phyloP scores from a whole-genome alignment of 176 grass and related monocot species.

The Cenchrus americanus region DNA sequence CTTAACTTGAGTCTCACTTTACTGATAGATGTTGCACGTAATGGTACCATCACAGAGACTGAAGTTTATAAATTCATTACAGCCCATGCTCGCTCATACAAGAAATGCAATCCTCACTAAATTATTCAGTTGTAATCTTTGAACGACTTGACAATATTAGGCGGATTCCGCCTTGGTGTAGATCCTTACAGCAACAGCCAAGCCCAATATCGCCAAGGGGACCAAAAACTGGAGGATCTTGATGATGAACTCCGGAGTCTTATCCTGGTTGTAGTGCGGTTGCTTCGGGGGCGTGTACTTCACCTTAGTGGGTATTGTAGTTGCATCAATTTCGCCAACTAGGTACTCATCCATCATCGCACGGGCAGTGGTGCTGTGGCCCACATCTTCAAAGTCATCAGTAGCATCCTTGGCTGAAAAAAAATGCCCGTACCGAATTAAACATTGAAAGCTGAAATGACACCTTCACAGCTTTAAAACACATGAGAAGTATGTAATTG shows the following conservation, averaged over 20 bases:
- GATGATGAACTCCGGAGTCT: constrained; percentile 80
- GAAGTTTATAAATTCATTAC: constrained; percentile 34
- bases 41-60: constrained; percentile 21
- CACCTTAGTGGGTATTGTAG: constrained; percentile 84
- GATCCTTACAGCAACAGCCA: constrained; percentile 74
- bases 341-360: constrained; percentile 79
- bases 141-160: constrained; percentile 13
- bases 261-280: constrained; percentile 90
- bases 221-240: constrained; percentile 92
- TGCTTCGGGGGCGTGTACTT: constrained; percentile 89
- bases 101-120: constrained; percentile 31
- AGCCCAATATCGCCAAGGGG: constrained; percentile 74
- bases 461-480: not conserved
- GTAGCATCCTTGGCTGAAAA: constrained; percentile 78
- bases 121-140: constrained; percentile 49
- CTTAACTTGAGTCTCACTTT: constrained; percentile 23
- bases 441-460: constrained; percentile 13
- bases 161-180: constrained; percentile 82
- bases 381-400: constrained; percentile 72
- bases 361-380: constrained; percentile 69
- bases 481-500: constrained; percentile 10
- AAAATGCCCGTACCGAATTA: not conserved
- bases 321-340: constrained; percentile 60
- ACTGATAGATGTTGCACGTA: constrained; percentile 6
- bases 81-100: constrained; percentile 17